Base-by-base conservation (phyloP, 495 filamentous ascomycete species). In the Lasiosphaeris hirsuta region DNA sequence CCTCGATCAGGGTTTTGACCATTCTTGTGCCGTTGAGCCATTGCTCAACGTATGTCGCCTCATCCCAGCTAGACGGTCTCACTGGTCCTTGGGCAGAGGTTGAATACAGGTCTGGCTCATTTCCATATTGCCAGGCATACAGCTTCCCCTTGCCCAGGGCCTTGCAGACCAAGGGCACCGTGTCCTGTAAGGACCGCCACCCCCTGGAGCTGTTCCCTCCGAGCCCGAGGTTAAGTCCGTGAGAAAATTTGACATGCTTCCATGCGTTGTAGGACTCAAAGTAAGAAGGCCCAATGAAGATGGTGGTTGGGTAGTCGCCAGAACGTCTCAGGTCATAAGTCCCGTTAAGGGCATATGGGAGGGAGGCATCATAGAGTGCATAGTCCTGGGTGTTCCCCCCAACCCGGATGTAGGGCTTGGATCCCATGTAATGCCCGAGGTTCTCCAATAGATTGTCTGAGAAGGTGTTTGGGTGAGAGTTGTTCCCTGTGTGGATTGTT, bases 221-320 rank as follows among this genome's bases (percentile, higher is more conserved):
- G 10, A 80, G 59, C 9, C 77, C 85, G 38, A 80, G 60, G 49
- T 89, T 86, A 70, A 87, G 86, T 40, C 86, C 86, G 56, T 87
- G 83, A 10, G 73, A 75, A 69, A 80, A 89, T 53, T 79, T 80
- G 43, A 77, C 75, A 48, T 73, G 68, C 6, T 80, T 78, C 75
- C 75, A 86, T 2, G 84, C 84, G 13, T 52, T 57, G 64, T 87
- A 89, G 0, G 85, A 86, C 52, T 89, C 85, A 59, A 88, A 89
- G 64, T 72, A 88, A 1, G 80, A 78, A 0, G 79, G 80, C 0
- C 86, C 86, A 43, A 87, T 84, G 52, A 73, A 77, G 33, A 88
- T 71, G 6, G 77, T 83, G 8, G 77, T 80, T 7, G 85, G 85
- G 53, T 86, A 87, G 67, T 89, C 85, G 0, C 66, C 19, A 0